Percentiles rank a stretch among this genome's conserved stretches.
Evolutionary conservation across 2,329 filamentous ascomycete species (phyloP).

Genomic region (Arthrobotrys sphaeroides): DNA sequence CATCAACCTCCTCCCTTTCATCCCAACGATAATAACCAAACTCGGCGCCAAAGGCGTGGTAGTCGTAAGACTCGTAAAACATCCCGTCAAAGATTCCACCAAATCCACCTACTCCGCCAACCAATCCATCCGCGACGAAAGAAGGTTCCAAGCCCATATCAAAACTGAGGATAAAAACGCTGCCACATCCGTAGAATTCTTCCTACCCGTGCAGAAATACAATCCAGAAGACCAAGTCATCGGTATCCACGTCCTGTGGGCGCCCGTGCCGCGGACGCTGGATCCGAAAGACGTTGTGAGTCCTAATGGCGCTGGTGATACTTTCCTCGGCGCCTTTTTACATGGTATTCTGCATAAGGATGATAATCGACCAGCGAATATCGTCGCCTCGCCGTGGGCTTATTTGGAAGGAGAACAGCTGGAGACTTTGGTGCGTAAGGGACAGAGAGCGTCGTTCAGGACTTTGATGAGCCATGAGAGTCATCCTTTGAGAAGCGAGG

Average conservation of each 20-base stretch:
- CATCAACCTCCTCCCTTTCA: constrained; percentile 5
- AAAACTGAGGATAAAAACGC: background rate
- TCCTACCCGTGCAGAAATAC: background rate
- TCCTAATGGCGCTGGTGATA: constrained; percentile 46
- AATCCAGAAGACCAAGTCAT: background rate
- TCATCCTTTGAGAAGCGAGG: background rate
- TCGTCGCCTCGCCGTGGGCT: constrained; percentile 4
- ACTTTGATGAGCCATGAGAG: constrained; percentile 15
- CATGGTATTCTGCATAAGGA: background rate
- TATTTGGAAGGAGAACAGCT: constrained; percentile 16
- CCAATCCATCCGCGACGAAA: background rate
- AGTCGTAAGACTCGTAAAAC: background rate
- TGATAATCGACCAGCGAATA: background rate
- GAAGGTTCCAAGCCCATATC: background rate
- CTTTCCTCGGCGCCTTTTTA: constrained; percentile 35
- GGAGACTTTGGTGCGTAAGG: background rate
- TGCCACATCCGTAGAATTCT: background rate
- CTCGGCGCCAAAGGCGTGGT: constrained; percentile 32
- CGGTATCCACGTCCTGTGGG: constrained; percentile 22
- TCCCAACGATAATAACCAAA: constrained; percentile 32
- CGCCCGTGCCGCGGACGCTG: background rate
- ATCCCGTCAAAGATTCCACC: background rate
- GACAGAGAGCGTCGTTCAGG: background rate
- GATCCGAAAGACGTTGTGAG: background rate
- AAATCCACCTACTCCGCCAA: background rate